Conservation (phyloP, 768 basidiomycete genomes). For the Collybia mongolica region DNA sequence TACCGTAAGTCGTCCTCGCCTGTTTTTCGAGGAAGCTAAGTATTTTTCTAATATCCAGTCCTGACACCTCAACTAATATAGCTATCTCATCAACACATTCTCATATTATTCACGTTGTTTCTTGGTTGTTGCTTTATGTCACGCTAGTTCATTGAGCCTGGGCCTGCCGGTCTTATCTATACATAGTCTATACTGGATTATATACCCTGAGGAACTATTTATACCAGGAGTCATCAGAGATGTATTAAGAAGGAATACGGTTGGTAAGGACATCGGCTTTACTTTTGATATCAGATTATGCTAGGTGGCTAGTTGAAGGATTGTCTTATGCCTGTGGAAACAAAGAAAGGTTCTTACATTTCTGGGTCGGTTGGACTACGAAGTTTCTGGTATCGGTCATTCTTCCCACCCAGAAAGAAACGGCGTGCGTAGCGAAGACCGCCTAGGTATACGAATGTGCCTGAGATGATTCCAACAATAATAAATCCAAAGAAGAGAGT, state of each 20-base stretch:
- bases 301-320: neutral
- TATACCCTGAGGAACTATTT: no score
- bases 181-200: no score
- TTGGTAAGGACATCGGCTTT: no score
- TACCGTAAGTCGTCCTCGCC: slow-evolving; percentile 48
- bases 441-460: slow-evolving; percentile 50
- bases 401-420: slow-evolving; percentile 31
- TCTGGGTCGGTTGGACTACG: slow-evolving; percentile 44
- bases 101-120: neutral
- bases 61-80: slow-evolving; percentile 32
- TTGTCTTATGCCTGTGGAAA: no score
- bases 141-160: no score
- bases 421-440: slow-evolving; percentile 45
- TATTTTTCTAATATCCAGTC: slow-evolving; percentile 26
- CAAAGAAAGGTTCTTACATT: slow-evolving; percentile 32
- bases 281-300: neutral
- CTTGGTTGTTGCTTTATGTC: neutral
- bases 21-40: neutral
- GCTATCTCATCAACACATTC: slow-evolving; percentile 7
- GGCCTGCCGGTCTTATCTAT: no score
- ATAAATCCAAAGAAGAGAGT: slow-evolving; percentile 36
- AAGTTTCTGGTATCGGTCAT: slow-evolving; percentile 44
- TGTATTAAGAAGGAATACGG: no score
- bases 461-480: slow-evolving; percentile 43
- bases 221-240: no score